A percentile compares a stretch with the other conserved stretches of the same genome.
Conservation (phyloP, 2,329 filamentous ascomycete genomes). For the Sporothrix variecibatus region DNA sequence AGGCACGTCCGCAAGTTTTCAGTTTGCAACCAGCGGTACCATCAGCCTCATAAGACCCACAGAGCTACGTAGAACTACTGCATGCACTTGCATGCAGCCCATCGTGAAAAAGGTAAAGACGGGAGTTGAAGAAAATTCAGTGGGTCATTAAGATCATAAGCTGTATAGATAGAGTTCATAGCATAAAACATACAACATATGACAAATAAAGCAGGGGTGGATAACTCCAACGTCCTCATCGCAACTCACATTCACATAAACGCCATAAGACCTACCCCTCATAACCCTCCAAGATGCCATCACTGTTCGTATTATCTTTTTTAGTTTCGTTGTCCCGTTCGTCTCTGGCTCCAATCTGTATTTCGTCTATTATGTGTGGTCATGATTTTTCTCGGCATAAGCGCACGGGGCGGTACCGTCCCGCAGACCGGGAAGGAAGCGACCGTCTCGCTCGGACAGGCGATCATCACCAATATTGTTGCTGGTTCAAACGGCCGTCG, state of each 20-base stretch:
- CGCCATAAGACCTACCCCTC: neutral
- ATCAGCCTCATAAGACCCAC: constrained; percentile 2
- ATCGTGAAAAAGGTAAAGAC: neutral
- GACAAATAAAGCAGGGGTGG: neutral
- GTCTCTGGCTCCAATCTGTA: neutral
- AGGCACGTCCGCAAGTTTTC: neutral
- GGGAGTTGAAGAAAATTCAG: neutral
- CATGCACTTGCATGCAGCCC: neutral
- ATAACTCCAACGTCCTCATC: neutral
- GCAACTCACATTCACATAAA: neutral
- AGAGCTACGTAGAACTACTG: neutral
- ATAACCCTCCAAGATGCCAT: neutral
- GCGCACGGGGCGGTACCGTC: neutral
- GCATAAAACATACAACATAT: neutral
- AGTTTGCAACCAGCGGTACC: neutral
- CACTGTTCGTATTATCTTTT: no score
- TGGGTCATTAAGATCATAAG: neutral
- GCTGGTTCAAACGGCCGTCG: neutral
- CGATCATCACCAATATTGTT: neutral
- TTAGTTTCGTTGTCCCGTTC: neutral
- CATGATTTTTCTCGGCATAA: neutral
- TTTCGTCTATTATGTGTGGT: neutral
- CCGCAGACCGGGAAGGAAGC: neutral
- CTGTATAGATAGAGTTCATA: no score
- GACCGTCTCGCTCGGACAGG: neutral